Evolutionary conservation across 371 early-diverging fungal species (phyloP).

Genomic region (Actinomortierella wolfii): DNA sequence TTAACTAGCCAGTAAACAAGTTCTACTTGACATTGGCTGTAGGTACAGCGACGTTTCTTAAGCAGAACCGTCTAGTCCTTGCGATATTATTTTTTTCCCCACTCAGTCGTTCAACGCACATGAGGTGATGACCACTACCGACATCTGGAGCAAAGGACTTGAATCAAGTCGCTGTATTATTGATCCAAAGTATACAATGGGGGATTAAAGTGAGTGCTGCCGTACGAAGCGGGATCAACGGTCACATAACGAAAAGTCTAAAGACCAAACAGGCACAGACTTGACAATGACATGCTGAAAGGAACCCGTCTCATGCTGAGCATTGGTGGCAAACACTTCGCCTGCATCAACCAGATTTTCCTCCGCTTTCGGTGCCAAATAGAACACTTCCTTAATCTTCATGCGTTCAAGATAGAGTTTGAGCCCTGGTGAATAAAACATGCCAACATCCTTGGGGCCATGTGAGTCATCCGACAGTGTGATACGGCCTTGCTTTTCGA

Average conservation of each 20-base stretch:
- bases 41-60: no score
- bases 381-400: slow-evolving; percentile 26
- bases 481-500: slow-evolving; percentile 67
- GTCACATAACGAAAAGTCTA: slow-evolving; percentile 13
- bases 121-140: no score
- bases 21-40: no score
- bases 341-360: background rate
- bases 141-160: no score
- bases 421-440: slow-evolving; percentile 66
- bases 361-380: slow-evolving; percentile 14
- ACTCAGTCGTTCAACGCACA: no score
- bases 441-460: slow-evolving; percentile 85
- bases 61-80: no score
- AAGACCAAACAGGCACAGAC: slow-evolving; percentile 15
- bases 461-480: slow-evolving; percentile 94
- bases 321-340: slow-evolving; percentile 2
- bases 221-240: no score
- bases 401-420: slow-evolving; percentile 31
- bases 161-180: no score
- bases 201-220: no score
- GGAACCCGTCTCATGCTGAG: slow-evolving; percentile 17
- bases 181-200: no score
- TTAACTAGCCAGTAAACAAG: no score
- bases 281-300: slow-evolving; percentile 37
- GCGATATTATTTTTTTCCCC: no score